phyloP scores from a whole-genome alignment of 106 monocot genomes.

The Posidonia australis region DNA sequence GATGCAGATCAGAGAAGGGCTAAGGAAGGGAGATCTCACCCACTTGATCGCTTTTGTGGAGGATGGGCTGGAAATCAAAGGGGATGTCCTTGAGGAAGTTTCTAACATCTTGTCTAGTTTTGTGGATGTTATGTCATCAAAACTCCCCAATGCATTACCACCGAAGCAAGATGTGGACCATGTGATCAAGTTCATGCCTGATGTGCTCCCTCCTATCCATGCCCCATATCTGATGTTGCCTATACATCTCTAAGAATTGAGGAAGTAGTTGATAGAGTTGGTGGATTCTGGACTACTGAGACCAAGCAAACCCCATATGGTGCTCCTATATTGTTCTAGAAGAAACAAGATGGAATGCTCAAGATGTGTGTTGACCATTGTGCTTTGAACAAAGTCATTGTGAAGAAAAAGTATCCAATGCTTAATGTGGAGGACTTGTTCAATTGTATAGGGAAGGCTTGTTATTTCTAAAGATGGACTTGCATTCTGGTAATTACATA shows the following conservation, averaged over 20 bases:
- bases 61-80: background rate
- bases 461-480: background rate
- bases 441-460: background rate
- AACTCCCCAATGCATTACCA: background rate
- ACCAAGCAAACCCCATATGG: background rate
- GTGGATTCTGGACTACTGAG: background rate
- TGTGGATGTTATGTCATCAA: background rate
- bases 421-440: background rate
- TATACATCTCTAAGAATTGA: background rate
- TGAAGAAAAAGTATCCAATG: background rate
- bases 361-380: background rate
- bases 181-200: background rate
- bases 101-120: background rate
- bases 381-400: constrained; percentile 3
- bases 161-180: background rate
- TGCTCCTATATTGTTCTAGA: background rate
- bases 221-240: background rate
- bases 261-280: background rate
- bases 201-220: background rate
- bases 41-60: too few relatives aligned
- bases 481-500: constrained; percentile 8
- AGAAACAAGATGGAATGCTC: background rate
- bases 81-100: background rate
- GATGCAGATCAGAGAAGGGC: too few relatives aligned
- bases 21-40: too few relatives aligned